phyloP scores from a whole-genome alignment of 257 asterid genomes.

The Solanum sejunctum region DNA sequence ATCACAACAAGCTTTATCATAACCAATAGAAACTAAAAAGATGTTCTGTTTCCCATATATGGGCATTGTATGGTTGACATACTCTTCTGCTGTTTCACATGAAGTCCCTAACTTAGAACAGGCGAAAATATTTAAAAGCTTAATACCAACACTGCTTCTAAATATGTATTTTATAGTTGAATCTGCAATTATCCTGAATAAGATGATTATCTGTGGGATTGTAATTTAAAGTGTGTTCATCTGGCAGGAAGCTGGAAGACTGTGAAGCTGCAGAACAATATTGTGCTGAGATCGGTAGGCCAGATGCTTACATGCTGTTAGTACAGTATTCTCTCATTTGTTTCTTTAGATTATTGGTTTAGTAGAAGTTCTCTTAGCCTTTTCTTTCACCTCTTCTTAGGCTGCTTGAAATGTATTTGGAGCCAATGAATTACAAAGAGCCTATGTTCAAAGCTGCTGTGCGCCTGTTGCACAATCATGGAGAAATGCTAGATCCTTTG shows the following conservation, averaged over 20 bases:
- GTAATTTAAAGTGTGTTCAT: slow-evolving; percentile 1
- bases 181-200: neutral
- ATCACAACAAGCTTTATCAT: neutral
- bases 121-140: neutral
- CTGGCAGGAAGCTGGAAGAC: slow-evolving; percentile 74
- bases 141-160: neutral
- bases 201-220: neutral
- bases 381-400: slow-evolving; percentile 21
- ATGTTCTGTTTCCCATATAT: neutral
- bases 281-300: slow-evolving; percentile 96
- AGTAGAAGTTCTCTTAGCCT: neutral
- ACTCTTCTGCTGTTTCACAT: neutral
- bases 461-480: slow-evolving; percentile 88
- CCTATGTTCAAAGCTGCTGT: slow-evolving; percentile 93
- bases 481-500: slow-evolving; percentile 79
- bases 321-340: slow-evolving; percentile 23
- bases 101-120: neutral
- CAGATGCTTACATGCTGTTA: slow-evolving; percentile 93
- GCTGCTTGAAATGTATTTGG: slow-evolving; percentile 90
- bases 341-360: slow-evolving; percentile 6
- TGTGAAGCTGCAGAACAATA: slow-evolving; percentile 94
- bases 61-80: neutral
- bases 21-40: neutral
- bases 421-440: slow-evolving; percentile 82
- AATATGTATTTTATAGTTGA: neutral